Conservation (phyloP, 805 yeast genomes). For the Candida awuae region DNA sequence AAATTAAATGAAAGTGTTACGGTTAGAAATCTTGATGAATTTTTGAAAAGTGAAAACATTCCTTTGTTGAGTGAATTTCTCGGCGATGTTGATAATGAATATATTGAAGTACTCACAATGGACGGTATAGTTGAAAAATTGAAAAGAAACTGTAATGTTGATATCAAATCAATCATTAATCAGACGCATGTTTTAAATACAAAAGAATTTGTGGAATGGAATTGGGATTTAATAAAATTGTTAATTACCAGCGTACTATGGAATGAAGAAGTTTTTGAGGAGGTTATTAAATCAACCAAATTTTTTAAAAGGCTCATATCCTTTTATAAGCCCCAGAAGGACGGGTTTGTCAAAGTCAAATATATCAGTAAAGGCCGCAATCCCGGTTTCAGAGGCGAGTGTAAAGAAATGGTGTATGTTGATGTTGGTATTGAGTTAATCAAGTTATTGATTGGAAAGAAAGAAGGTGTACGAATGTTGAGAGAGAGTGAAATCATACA, state of each 20-base stretch:
- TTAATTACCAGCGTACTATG: constrained; percentile 80
- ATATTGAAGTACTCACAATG: constrained; percentile 1
- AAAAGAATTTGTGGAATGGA: constrained; percentile 79
- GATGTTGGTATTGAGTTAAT: constrained; percentile 71
- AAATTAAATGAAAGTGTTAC: constrained; percentile 2
- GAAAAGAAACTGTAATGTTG: constrained; percentile 43
- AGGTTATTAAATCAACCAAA: constrained; percentile 68
- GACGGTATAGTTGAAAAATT: neutral
- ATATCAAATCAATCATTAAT: constrained; percentile 55
- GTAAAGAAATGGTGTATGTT: constrained; percentile 36
- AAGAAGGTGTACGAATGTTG: constrained; percentile 26
- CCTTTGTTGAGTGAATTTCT: neutral
- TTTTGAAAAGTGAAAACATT: constrained; percentile 1
- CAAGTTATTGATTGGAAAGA: constrained; percentile 45
- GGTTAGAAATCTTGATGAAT: constrained; percentile 2
- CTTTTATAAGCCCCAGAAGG: constrained; percentile 86
- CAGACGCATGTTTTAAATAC: constrained; percentile 69
- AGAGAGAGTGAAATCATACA: constrained; percentile 60
- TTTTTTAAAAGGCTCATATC: constrained; percentile 78
- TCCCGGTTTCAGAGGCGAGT: neutral
- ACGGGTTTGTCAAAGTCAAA: constrained; percentile 46
- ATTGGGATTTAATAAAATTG: constrained; percentile 67
- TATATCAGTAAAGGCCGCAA: no score
- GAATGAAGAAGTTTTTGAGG: constrained; percentile 67
- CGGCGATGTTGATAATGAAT: no score